Base-by-base conservation (phyloP, 768 basidiomycete genomes). In the Lyophyllum shimeji region DNA sequence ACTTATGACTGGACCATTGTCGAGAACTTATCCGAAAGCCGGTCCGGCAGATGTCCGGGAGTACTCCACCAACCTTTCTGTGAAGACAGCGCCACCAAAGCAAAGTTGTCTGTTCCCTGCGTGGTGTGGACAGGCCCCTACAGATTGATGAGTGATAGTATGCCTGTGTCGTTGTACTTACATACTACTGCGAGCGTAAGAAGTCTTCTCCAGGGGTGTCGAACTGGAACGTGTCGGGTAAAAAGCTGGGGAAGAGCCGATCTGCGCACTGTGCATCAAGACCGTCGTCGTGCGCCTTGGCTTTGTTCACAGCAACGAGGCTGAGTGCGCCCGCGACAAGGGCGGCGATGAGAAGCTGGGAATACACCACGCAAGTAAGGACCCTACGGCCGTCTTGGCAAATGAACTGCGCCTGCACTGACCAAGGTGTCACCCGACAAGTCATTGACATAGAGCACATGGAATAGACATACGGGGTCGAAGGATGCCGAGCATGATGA, bases 61-160 rank as follows among this genome's bases (percentile, higher is more conserved):
- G 15, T 29, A 50, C 2, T 27, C 47, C 4, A 52, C 33, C n/a
- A 60, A 50, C 8, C 42, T 40, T 18, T 60, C 59, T 27, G n/a
- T 46, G 47, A 50, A 56, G 7, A 25, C 3, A 12, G 25, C 24
- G 25, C 18, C 48, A 0, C n/a, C 18, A 7, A 46, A 53, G 3
- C 31, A 43, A 31, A 31, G 25, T 60, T 60, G 55, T 60, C 59
- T 31, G 33, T 50, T 9, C 55, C 59, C 7, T 42, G 39, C 20
- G 59, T 53, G 18, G 42, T 53, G 17, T 46, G 53, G 23, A 56
- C 8, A 0, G 59, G 52, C 17, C 59, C 59, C 29, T 29, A 9
- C 9, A 29, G 4, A 29, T 29, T 9, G 9, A 29, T n/a, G 29
- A 29, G 29, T 29, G 29, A 29, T 29, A 2, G 33, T 37, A 51